Evolutionary conservation across 768 basidiomycete genomes (phyloP).

Genomic region (Coprinellus micaceus): DNA sequence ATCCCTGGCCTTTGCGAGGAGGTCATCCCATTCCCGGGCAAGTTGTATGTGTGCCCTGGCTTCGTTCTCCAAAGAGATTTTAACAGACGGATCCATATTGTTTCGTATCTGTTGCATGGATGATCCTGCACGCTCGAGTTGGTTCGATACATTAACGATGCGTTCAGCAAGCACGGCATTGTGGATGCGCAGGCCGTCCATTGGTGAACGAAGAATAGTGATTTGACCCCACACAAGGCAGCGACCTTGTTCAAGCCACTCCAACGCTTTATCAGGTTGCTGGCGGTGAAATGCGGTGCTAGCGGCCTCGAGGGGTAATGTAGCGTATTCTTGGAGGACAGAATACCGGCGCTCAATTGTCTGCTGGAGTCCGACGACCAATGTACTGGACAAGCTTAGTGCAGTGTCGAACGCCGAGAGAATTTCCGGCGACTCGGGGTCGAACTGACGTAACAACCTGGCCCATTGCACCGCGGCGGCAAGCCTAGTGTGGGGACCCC

Average conservation of each 20-base stretch:
- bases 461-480: slow-evolving; percentile 11
- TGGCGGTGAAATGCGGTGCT: slow-evolving; percentile 20
- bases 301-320: slow-evolving; percentile 16
- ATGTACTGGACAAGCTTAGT: not conserved
- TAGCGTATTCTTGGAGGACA: not conserved
- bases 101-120: not conserved
- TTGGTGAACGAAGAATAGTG: slow-evolving; percentile 20
- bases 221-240: slow-evolving; percentile 27
- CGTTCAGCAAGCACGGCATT: slow-evolving; percentile 12
- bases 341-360: not conserved
- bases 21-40: slow-evolving; percentile 16
- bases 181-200: slow-evolving; percentile 15
- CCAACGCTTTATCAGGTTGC: slow-evolving; percentile 23
- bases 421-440: not conserved
- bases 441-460: not conserved
- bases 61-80: slow-evolving; percentile 15
- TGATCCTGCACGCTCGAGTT: slow-evolving; percentile 9
- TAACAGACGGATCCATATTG: not conserved
- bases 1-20: slow-evolving; percentile 11
- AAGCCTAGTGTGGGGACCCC: slow-evolving; percentile 5
- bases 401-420: not conserved
- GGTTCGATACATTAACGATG: slow-evolving; percentile 11
- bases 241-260: slow-evolving; percentile 31
- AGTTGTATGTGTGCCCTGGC: slow-evolving; percentile 13
- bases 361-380: slow-evolving; percentile 1